phyloP scores from a whole-genome alignment of 768 basidiomycete species.

The Austroboletus eburneus region DNA sequence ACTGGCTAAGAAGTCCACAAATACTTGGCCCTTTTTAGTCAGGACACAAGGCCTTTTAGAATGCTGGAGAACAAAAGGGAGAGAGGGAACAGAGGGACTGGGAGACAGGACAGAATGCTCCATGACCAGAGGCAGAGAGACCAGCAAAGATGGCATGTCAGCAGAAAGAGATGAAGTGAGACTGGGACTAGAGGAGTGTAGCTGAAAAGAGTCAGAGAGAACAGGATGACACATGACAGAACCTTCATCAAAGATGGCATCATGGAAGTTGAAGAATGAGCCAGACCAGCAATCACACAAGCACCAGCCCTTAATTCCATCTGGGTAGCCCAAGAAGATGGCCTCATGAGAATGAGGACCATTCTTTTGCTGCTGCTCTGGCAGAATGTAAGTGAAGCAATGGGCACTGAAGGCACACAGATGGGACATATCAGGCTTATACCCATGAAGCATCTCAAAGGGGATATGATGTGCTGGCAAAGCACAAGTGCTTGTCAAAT shows the following conservation, averaged over 20 bases:
- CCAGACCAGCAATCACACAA: neutral
- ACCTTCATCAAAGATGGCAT: constrained; percentile 1
- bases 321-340: constrained; percentile 4
- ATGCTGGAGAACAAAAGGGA: too few relatives aligned
- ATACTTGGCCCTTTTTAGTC: too few relatives aligned
- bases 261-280: neutral
- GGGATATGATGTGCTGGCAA: neutral
- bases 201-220: neutral
- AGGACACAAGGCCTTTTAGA: too few relatives aligned
- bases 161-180: too few relatives aligned
- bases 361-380: neutral
- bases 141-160: too few relatives aligned
- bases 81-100: too few relatives aligned
- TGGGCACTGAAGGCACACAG: neutral
- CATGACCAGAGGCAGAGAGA: too few relatives aligned
- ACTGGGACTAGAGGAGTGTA: neutral
- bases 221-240: neutral
- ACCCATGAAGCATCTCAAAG: neutral
- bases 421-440: neutral
- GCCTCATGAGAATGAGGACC: neutral
- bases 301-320: neutral
- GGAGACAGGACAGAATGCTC: too few relatives aligned
- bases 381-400: neutral
- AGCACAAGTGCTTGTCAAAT: neutral
- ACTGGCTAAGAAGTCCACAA: too few relatives aligned